Base-by-base conservation (phyloP, 805 yeast species). In the Barnettozyma populi region DNA sequence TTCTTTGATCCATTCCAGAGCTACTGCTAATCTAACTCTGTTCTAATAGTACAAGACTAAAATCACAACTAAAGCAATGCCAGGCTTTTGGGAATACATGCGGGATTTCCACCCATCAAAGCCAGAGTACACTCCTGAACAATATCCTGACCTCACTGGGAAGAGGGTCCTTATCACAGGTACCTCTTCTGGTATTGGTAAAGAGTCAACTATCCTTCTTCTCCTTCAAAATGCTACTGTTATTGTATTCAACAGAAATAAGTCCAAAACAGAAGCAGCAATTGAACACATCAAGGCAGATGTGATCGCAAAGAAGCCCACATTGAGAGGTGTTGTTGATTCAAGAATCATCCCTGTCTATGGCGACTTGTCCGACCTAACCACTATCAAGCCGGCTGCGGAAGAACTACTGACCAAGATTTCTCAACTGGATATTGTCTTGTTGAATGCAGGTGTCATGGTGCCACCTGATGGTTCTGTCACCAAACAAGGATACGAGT, bases 391-490 rank as follows among this genome's bases (percentile, higher is more conserved):
- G 49, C 61, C 68, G 1, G 78, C 70, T 1, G 67, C 62, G 9
- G 57, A 57, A 7, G 53, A 60, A 29, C 51, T 72, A 31, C 36
- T 58, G 11, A 34, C 42, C 1, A 32, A 34, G 11, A 49, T 55
- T 21, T 64, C 66, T 19, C 47, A 52, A 7, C 49, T 74, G 34
- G 66, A 74, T 44, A 61, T 68, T 3, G 61, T 71, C 18, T 58
- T 74, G 31, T 67, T 70, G 53, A 75, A 74, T 54, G 78, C 77
- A 13, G 76, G 76, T 29, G 68, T 75, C 4, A 70, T 71, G 72
- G 47, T 45, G 8, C 71, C 72, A 3, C 71, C 75, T 4, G 42
- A 42, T 21, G 71, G 66, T 1, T 52, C 69, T 8, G 50, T 48
- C 32, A 67, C 79, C 4, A 57, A 44, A 9, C 78, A 76, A 57